Base-by-base conservation (phyloP, 352 stramenopile genomes). In the Aphanomyces euteiches region DNA sequence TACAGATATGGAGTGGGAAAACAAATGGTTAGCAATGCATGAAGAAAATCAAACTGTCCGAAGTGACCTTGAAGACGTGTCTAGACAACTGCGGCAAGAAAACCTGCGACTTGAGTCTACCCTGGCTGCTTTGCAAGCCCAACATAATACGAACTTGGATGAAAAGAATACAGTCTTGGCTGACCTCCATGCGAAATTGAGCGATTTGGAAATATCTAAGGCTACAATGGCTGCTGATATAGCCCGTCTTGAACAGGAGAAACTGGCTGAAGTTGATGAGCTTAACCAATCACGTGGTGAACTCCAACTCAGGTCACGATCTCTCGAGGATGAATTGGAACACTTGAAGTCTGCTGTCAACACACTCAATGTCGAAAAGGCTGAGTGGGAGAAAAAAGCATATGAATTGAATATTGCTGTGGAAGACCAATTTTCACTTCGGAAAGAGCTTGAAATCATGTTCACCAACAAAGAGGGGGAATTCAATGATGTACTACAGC, bases 51-150 rank as follows among this genome's bases (percentile, higher is more conserved):
- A 70, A 5, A 28, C 47, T 8, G 64, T 37, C 3, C 28, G 28
- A 28, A 28, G 28, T 28, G 28, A 28, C 0, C 28, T 28, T 28
- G 28, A 28, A 28, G 28, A 28, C 28, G 28, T 28, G 28, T 28
- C 28, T 28, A 28, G 28, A 28, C 28, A 28, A 28, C 28, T 28
- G 28, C 28, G 28, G 0, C 28, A 28, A 28, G 64, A 70, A 5
- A 45, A 70, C 40, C 47, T 70, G 34, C 40, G 7, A 4, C 34
- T 84, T 12, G 79, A 95, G 64, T 69, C 81, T 45, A 74, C 89
- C 48, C 38, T 84, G 15, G 78, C 77, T 19, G 57, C 63, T 0
- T 75, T 78, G 58, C 72, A 79, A 10, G 66, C 61, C 0, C 77
- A 89, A 34, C 69, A 84, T 15, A 68, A 67, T 28, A 50, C 10